phyloP scores from a whole-genome alignment of 2,329 filamentous ascomycete genomes.

The Rasamsonia emersonii region DNA sequence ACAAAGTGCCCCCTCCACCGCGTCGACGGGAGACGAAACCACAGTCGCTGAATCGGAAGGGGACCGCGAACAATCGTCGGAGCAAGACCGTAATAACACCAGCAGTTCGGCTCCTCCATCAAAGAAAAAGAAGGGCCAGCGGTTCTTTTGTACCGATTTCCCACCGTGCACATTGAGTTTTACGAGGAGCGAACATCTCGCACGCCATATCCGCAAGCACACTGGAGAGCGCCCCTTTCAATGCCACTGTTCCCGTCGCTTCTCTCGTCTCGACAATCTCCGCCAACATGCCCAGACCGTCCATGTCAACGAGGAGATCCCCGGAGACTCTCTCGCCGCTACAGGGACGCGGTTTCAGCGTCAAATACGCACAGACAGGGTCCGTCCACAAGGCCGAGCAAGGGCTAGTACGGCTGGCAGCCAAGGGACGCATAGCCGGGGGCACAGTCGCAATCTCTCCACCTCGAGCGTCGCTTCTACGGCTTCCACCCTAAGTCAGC shows the following conservation, averaged over 20 bases:
- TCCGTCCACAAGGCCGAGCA: slow-evolving; percentile 65
- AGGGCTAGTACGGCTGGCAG: slow-evolving; percentile 71
- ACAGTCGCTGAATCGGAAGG: slow-evolving; percentile 70
- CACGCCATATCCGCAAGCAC: slow-evolving; percentile 95
- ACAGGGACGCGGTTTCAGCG: slow-evolving; percentile 87
- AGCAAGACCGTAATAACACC: slow-evolving; percentile 50
- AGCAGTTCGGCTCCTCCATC: slow-evolving; percentile 50
- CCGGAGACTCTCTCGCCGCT: slow-evolving; percentile 83
- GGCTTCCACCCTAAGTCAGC: slow-evolving; percentile 58
- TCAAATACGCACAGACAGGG: slow-evolving; percentile 80
- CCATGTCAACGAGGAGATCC: slow-evolving; percentile 95
- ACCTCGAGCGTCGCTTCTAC: slow-evolving; percentile 78
- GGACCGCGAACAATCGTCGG: slow-evolving; percentile 55
- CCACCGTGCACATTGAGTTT: slow-evolving; percentile 92
- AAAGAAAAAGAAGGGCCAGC: slow-evolving; percentile 94
- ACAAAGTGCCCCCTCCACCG: slow-evolving; percentile 35
- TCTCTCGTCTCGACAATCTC: slow-evolving; percentile 89
- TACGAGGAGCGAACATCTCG: slow-evolving; percentile 89
- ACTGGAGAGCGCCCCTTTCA: slow-evolving; percentile 95
- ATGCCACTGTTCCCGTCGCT: slow-evolving; percentile 87
- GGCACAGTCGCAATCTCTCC: slow-evolving; percentile 77
- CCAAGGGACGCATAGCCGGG: slow-evolving; percentile 59
- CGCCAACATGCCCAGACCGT: slow-evolving; percentile 96
- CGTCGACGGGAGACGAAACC: slow-evolving; percentile 48
- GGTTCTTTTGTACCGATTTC: slow-evolving; percentile 93